Conservation (phyloP, 192 early-diverging fungal genomes). For the Lobulomyces angularis region DNA sequence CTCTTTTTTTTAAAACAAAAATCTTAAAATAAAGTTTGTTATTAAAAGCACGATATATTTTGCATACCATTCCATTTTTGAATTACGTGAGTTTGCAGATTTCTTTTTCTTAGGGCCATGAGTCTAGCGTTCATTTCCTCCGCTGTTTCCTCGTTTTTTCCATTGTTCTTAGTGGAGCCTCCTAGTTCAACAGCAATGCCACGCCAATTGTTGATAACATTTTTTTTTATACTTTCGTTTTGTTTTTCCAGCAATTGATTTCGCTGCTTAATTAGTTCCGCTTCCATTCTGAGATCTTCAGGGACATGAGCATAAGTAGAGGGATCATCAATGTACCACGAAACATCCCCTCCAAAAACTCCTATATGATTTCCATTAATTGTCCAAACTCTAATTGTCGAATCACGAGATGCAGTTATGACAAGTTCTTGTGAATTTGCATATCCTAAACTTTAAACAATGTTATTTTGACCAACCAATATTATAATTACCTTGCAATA, state of each 20-base stretch:
- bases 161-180: not conserved
- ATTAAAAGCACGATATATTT: not conserved
- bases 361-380: constrained; percentile 32
- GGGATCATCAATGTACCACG: constrained; percentile 29
- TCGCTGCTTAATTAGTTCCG: not conserved
- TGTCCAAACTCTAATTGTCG: constrained; percentile 34
- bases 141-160: not conserved
- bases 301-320: constrained; percentile 19
- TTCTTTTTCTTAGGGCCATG: not conserved
- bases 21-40: not conserved
- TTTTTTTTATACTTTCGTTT: not conserved
- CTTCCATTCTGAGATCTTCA: not conserved
- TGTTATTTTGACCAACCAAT: not conserved
- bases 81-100: too few relatives aligned
- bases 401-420: constrained; percentile 28
- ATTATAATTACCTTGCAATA: too few relatives aligned
- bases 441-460: not conserved
- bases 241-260: not conserved
- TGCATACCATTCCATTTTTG: not conserved
- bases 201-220: not conserved
- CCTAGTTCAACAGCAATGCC: too few relatives aligned
- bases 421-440: constrained; percentile 16
- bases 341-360: constrained; percentile 29
- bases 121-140: not conserved
- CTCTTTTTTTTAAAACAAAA: not conserved